Evolutionary conservation across 2,329 filamentous ascomycete genomes (phyloP).

Genomic region (Sarocladium brachiariae): DNA sequence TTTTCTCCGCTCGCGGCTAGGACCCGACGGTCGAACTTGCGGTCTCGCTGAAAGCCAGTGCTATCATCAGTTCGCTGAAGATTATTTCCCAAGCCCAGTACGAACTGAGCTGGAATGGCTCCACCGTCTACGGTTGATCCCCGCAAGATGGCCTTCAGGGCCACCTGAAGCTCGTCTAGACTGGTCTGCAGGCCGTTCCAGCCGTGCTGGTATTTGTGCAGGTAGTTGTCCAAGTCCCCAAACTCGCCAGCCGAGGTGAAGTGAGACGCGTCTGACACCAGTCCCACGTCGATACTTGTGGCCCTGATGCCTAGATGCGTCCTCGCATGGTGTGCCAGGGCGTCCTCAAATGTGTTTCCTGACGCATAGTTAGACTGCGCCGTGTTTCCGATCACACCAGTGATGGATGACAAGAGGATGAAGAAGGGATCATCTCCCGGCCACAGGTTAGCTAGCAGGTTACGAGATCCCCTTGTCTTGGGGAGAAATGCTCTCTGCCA

Average conservation of each 20-base stretch:
- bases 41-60: slow-evolving; percentile 4
- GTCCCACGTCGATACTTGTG: slow-evolving; percentile 12
- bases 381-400: slow-evolving; percentile 15
- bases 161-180: neutral
- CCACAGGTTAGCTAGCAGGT: too few species aligned
- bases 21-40: slow-evolving; percentile 10
- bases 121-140: neutral
- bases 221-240: slow-evolving; percentile 12
- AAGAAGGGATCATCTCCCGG: too few species aligned
- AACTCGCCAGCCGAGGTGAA: slow-evolving; percentile 12
- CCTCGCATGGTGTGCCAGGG: slow-evolving; percentile 16
- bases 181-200: slow-evolving; percentile 8
- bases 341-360: slow-evolving; percentile 28
- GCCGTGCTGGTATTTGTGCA: slow-evolving; percentile 12
- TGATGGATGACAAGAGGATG: slow-evolving; percentile 10
- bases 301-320: neutral
- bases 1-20: neutral
- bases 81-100: slow-evolving; percentile 10
- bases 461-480: too few species aligned
- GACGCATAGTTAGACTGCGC: slow-evolving; percentile 30
- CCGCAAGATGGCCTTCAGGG: slow-evolving; percentile 10
- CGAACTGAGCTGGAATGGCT: slow-evolving; percentile 8
- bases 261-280: slow-evolving; percentile 14
- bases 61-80: neutral
- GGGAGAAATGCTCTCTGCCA: too few species aligned